Evolutionary conservation across 1,284 basidiomycete genomes (phyloP), one percentile per base, ranked within the genome.

Genomic region (Leccinum pseudoinsigne): DNA sequence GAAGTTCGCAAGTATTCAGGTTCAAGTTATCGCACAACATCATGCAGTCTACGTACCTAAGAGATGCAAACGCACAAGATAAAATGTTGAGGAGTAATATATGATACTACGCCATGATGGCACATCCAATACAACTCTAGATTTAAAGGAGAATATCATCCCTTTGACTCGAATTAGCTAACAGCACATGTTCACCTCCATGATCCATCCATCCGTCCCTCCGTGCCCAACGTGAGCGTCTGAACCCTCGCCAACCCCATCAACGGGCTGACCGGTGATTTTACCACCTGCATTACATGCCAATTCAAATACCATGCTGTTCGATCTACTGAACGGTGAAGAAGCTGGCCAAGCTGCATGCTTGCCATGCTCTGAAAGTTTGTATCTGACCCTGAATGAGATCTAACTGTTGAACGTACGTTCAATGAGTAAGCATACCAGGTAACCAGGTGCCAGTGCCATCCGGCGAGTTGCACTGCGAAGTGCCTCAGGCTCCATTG

Each of bases 251-350:
- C 61, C 31, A 57, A 28, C 47, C 26, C 21, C 4, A 53, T 18
- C 18, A 11, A 61, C 57, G 61, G 59, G 66, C 45, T 55, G 57
- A 16, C 5, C 4, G 23, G 28, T 28, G 23, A 23, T 45, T n/a
- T 51, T 38, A 58, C 62, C 57, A 59, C 11, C 36, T 55, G 23
- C 11, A 12, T 47, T 28, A 10, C 57, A 56, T 68, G 47, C 60
- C 64, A 60, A 67, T 69, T 71, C 34, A 60, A 68, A 61, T 65
- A 55, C 14, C 45, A 58, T 23, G 57, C 31, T 50, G 45, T 55
- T 45, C 38, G 51, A 45, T 31, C 23, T 18, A 31, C 28, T 34
- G 36, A 21, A 16, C 14, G 23, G 38, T 21, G 12, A 55, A 14
- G 38, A 64, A 51, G 53, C 16, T 28, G 9, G 12, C 55, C 57